Evolutionary conservation across 495 filamentous ascomycete species (phyloP), one percentile per base, ranked within the genome.

Genomic region (Melanomma pulvis-pyrius): DNA sequence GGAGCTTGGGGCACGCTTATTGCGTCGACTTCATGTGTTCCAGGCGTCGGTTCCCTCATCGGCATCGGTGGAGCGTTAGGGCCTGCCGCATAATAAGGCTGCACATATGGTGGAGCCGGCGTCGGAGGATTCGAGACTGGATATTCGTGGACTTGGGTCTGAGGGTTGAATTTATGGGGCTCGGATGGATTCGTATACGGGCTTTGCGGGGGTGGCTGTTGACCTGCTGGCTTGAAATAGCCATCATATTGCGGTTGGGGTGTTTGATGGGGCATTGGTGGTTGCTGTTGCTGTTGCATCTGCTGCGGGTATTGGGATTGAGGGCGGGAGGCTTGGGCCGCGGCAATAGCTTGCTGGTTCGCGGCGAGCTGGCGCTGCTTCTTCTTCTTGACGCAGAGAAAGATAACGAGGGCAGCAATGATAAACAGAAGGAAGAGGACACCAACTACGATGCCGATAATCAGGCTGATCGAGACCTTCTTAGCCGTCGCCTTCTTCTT

Each of bases 71-170:
- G 56, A 4, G 49, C 51, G 13, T 19, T 21, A 7, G 25, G 21
- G 5, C 29, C 21, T 2, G 52, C 32, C 21, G 58, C 59, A 26
- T 65, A 61, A 29, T 62, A 66, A 24, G 68, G 68, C 28, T 56
- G 53, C 15, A 41, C 52, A 46, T 71, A 71, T 19, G 69, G 50
- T 0, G 69, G 69, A 1, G 69, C 64, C 5, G 69, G 69, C 12
- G 63, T 71, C 1, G 50, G 44, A 11, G 68, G 68, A 58, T 54
- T 61, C 26, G 69, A 68, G 17, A 67, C 30, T 9, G 68, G 68
- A 15, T 59, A 54, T 28, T 56, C 57, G 24, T 61, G 48, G 11
- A 29, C 29, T 22, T 65, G 44, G 4, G 50, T 46, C 53, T 66
- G 63, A 1, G 47, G 30, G 53, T 56, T 65, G 59, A 55, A 52